Percentiles rank a stretch among this genome's conserved stretches.
Conservation (phyloP, 495 filamentous ascomycete species). For the Amorphotheca resinae region DNA sequence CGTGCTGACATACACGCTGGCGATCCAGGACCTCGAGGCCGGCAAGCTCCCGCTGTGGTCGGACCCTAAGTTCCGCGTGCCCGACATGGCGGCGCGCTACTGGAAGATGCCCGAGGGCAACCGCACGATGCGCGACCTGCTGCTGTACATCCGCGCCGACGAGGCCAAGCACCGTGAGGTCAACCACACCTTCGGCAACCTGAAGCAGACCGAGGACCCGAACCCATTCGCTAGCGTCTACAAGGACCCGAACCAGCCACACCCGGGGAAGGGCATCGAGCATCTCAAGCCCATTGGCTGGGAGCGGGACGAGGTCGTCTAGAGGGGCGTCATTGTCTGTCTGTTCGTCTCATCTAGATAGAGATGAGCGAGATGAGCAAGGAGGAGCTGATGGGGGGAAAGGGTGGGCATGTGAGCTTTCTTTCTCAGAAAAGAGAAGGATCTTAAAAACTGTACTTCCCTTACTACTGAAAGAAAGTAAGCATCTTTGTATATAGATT, state of each 20-base stretch:
- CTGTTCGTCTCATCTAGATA: background rate
- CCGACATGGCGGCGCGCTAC: conserved; percentile 79
- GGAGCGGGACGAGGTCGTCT: conserved; percentile 74
- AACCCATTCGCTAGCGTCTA: conserved; percentile 81
- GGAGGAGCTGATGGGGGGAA: too few species aligned
- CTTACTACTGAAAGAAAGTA: too few species aligned
- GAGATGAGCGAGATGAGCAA: background rate
- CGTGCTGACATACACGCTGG: conserved; percentile 84
- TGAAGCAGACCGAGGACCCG: conserved; percentile 70
- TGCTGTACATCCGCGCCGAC: conserved; percentile 83
- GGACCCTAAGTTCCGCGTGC: conserved; percentile 49
- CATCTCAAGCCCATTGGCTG: conserved; percentile 59
- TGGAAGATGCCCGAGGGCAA: conserved; percentile 86
- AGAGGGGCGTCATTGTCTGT: too few species aligned
- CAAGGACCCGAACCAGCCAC: conserved; percentile 46
- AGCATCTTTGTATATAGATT: too few species aligned
- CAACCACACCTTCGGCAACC: conserved; percentile 84
- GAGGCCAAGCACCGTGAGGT: conserved; percentile 97
- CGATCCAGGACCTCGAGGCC: conserved; percentile 71
- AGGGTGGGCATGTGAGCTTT: too few species aligned
- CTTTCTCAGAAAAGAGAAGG: too few species aligned
- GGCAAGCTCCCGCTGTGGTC: conserved; percentile 75
- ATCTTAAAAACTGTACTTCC: too few species aligned
- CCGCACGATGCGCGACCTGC: conserved; percentile 70
- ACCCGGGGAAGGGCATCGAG: conserved; percentile 59